These are phyloP conservation scores for Barnettozyma siamensis DNA, from an alignment of 805 yeast genomes.

Conservation along the genomic window DNA sequence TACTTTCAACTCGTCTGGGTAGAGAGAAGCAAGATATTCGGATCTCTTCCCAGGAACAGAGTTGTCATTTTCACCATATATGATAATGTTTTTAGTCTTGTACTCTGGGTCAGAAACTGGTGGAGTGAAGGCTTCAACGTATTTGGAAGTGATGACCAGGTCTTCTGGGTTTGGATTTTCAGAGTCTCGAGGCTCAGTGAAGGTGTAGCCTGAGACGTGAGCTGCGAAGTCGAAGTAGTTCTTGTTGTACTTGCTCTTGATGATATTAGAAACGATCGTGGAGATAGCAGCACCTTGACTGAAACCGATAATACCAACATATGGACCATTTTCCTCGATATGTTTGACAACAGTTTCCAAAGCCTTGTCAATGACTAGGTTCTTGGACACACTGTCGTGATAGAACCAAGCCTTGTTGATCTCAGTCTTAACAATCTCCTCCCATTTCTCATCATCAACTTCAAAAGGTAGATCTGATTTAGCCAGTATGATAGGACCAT, in stretches of 20 bases:
- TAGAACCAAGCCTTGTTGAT: constrained; percentile 72
- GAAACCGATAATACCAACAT: constrained; percentile 85
- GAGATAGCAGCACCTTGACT: constrained; percentile 93
- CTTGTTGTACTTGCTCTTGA: constrained; percentile 34
- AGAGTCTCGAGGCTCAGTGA: constrained; percentile 32
- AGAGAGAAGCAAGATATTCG: constrained; percentile 48
- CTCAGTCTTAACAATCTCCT: constrained; percentile 40
- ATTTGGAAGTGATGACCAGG: constrained; percentile 33
- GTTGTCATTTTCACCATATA: constrained; percentile 82
- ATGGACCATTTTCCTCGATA: constrained; percentile 67
- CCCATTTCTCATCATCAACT: constrained; percentile 47
- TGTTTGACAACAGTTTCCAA: constrained; percentile 43
- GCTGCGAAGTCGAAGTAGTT: constrained; percentile 61
- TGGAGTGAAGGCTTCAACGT: constrained; percentile 26
- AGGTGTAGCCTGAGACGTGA: constrained; percentile 62
- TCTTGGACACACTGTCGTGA: constrained; percentile 41
- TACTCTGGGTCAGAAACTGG: constrained; percentile 25
- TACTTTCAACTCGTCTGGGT: constrained; percentile 41
- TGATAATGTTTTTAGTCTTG: constrained; percentile 53
- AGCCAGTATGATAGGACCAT: constrained; percentile 66
- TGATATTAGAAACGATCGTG: constrained; percentile 58
- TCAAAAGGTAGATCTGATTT: constrained; percentile 73
- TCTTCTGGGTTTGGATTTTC: constrained; percentile 25
- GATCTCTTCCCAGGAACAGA: constrained; percentile 75
- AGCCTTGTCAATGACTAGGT: constrained; percentile 47